Evolutionary conservation across 2,329 filamentous ascomycete species (phyloP).

Genomic region (Massarina eburnea): DNA sequence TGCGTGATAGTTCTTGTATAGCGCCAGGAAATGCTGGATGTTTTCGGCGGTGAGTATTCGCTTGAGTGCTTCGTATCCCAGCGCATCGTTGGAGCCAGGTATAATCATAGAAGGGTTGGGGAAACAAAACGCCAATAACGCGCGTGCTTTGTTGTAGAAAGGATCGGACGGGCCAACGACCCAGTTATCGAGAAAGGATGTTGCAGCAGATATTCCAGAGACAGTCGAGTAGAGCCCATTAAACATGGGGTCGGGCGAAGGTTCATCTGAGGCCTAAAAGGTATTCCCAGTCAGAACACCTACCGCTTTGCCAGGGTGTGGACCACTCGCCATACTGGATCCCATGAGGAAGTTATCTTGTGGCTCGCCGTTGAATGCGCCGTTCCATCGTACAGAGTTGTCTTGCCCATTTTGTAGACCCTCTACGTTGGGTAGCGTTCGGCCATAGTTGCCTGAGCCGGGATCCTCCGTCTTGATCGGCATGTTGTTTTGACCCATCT

Average conservation of each 20-base stretch:
- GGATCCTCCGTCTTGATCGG: constrained; percentile 36
- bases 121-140: constrained; percentile 55
- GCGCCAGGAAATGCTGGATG: constrained; percentile 69
- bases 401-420: constrained; percentile 40
- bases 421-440: constrained; percentile 39
- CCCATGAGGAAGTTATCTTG: constrained; percentile 51
- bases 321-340: constrained; percentile 50
- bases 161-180: constrained; percentile 47
- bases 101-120: constrained; percentile 41
- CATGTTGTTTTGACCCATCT: constrained; percentile 39
- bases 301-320: constrained; percentile 48
- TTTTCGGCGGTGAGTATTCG: constrained; percentile 66
- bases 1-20: constrained; percentile 71
- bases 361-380: constrained; percentile 47
- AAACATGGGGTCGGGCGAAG: constrained; percentile 52
- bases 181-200: constrained; percentile 45
- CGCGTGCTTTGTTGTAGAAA: constrained; percentile 49
- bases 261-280: constrained; percentile 47
- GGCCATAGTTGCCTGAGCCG: constrained; percentile 33
- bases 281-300: constrained; percentile 45
- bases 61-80: constrained; percentile 56
- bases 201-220: constrained; percentile 45
- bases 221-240: constrained; percentile 51
- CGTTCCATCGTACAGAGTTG: constrained; percentile 47
- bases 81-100: constrained; percentile 38